Conservation (phyloP, 306 rosid species). For the Cucurbita maxima region DNA sequence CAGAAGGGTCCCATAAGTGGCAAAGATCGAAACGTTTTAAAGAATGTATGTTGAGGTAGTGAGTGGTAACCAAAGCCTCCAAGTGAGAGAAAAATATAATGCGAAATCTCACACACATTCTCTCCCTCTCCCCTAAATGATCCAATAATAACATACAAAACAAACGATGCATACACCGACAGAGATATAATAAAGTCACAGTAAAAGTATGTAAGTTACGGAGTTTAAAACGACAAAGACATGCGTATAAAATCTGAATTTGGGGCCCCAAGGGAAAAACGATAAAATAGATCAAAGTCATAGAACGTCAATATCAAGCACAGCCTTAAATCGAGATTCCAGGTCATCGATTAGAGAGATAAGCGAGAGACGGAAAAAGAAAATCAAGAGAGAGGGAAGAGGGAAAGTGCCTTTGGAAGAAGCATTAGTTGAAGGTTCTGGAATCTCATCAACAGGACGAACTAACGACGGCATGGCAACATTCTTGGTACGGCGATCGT, state of each 20-base stretch:
- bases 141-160: neutral
- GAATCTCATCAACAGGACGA: conserved; percentile 26
- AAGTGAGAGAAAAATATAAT: neutral
- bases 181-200: neutral
- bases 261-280: neutral
- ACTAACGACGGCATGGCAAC: conserved; percentile 37
- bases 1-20: neutral
- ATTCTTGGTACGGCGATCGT: conserved; percentile 32
- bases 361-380: neutral
- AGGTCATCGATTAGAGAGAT: conserved; percentile 2
- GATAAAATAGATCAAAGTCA: conserved; percentile 4
- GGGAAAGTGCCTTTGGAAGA: conserved; percentile 42
- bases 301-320: conserved; percentile 1
- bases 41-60: neutral
- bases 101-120: neutral
- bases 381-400: neutral
- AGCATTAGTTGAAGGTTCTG: conserved; percentile 44
- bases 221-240: neutral
- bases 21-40: neutral
- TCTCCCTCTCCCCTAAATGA: neutral
- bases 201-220: neutral
- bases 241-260: neutral
- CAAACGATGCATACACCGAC: conserved; percentile 2
- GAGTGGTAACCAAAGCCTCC: neutral
- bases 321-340: conserved; percentile 6